Conservation (phyloP, 1,284 basidiomycete genomes). For the Malassezia pachydermatis region DNA sequence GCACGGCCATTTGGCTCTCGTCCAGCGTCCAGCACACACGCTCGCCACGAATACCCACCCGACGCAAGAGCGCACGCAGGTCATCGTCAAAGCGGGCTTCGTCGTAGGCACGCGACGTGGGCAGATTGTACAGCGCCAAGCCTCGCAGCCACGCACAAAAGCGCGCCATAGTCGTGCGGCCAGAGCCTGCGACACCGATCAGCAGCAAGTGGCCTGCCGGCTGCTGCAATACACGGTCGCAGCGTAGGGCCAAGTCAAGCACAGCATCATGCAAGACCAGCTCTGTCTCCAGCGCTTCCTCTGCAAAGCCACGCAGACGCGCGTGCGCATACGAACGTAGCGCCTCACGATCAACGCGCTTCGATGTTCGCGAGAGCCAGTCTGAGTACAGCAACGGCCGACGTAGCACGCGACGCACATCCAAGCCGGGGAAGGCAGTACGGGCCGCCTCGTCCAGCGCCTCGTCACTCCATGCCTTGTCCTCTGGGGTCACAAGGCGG, state of each 20-base stretch:
- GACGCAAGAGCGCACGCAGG: slow-evolving; percentile 78
- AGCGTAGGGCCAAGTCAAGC: slow-evolving; percentile 88
- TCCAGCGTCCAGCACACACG: slow-evolving; percentile 99
- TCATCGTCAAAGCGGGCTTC: slow-evolving; percentile 98
- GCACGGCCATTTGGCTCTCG: slow-evolving; percentile 95
- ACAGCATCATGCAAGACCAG: slow-evolving; percentile 98
- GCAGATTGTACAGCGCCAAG: slow-evolving; percentile 95
- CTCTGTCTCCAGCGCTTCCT: slow-evolving; percentile 80
- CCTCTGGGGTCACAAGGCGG: slow-evolving; percentile 61
- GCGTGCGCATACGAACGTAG: slow-evolving; percentile 95
- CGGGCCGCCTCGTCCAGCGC: slow-evolving; percentile 74
- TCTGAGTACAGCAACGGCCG: slow-evolving; percentile 95
- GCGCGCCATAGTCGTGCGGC: slow-evolving; percentile 94
- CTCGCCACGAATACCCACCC: slow-evolving; percentile 93
- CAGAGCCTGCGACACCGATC: slow-evolving; percentile 94
- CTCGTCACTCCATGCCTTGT: slow-evolving; percentile 73
- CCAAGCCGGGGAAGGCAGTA: slow-evolving; percentile 84
- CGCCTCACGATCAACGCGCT: slow-evolving; percentile 82
- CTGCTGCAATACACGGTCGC: slow-evolving; percentile 98
- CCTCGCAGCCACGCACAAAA: slow-evolving; percentile 99
- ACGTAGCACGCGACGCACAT: slow-evolving; percentile 60
- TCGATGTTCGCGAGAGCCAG: slow-evolving; percentile 97
- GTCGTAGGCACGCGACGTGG: slow-evolving; percentile 96
- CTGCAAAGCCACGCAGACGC: slow-evolving; percentile 61
- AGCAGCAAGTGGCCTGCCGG: slow-evolving; percentile 89